A percentile compares a stretch with the other conserved stretches of the same genome.
These are phyloP conservation scores for Rhodamnia argentea DNA, from an alignment of 345 rosid genomes.

Conservation along the genomic window DNA sequence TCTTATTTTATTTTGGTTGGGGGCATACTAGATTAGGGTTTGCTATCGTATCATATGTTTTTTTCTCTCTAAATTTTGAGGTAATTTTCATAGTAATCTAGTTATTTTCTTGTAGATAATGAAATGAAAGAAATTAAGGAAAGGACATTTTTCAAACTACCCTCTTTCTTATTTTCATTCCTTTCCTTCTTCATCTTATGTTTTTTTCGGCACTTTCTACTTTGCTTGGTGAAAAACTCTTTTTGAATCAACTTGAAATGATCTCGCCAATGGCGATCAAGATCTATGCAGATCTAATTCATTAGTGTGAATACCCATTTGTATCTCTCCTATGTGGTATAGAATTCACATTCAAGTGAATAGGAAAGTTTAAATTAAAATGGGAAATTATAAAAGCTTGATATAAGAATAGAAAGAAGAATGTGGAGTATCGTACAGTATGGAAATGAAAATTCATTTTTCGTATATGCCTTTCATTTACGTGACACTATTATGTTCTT, in stretches of 20 bases:
- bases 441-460: background rate
- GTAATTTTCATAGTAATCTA: background rate
- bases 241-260: background rate
- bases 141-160: background rate
- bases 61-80: background rate
- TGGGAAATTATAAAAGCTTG: background rate
- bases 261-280: background rate
- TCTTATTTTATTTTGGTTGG: background rate
- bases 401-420: background rate
- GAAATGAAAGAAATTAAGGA: background rate
- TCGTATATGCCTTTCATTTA: background rate
- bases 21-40: background rate
- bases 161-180: background rate
- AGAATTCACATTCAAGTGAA: background rate
- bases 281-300: background rate
- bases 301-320: background rate
- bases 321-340: background rate
- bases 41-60: background rate
- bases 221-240: background rate
- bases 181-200: background rate
- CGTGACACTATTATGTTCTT: background rate
- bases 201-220: background rate
- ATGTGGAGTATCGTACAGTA: background rate
- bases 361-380: background rate
- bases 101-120: background rate